phyloP scores from a whole-genome alignment of 208 protist genomes.

The Trichomonas gallinae region DNA sequence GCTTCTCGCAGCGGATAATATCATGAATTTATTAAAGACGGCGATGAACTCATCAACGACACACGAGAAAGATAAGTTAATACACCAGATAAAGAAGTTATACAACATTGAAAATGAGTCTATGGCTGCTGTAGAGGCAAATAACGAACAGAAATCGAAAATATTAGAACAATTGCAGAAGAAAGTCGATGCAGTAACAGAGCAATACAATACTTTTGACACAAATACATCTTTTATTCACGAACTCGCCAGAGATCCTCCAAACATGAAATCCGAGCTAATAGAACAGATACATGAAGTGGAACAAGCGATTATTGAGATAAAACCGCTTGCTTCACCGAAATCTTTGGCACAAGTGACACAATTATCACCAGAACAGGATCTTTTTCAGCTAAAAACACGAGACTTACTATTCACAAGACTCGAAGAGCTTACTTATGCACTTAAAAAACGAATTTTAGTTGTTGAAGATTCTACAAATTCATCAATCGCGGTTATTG shows the following conservation, averaged over 20 bases:
- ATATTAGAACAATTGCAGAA: background rate
- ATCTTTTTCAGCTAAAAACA: background rate
- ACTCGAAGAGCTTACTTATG: background rate
- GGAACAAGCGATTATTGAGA: background rate
- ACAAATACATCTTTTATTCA: constrained; percentile 2
- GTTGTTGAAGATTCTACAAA: background rate
- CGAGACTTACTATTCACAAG: background rate
- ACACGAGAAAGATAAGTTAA: constrained; percentile 14
- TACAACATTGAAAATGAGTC: background rate
- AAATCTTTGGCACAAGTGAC: background rate
- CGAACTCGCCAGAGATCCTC: background rate
- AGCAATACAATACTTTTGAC: background rate
- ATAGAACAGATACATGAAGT: background rate
- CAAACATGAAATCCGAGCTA: background rate
- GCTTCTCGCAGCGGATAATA: background rate
- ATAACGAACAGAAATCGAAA: background rate
- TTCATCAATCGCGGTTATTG: background rate
- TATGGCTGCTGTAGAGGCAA: background rate
- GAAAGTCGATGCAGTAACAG: background rate
- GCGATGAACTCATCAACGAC: background rate
- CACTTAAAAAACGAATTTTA: background rate
- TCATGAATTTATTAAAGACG: background rate
- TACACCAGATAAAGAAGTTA: background rate
- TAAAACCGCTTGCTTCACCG: background rate
- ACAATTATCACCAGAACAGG: background rate